Conservation (phyloP, 2,329 filamentous ascomycete genomes). For the Ascochyta koolunga region DNA sequence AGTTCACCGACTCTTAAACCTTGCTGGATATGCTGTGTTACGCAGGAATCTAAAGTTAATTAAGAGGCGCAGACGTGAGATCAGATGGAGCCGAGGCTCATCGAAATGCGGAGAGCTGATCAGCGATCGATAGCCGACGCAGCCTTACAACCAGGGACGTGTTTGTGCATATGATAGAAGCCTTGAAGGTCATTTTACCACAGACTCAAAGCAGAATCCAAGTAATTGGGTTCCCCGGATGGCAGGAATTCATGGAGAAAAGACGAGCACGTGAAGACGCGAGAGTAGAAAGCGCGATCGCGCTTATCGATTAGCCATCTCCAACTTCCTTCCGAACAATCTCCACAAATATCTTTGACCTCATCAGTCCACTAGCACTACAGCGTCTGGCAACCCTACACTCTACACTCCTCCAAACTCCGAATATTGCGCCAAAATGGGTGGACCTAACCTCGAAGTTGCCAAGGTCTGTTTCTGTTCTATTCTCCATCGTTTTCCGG, state of each 20-base stretch:
- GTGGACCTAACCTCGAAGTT: constrained; percentile 87
- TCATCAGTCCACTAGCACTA: constrained; percentile 5
- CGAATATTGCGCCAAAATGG: constrained; percentile 60
- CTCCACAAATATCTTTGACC: constrained; percentile 25
- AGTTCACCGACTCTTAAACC: background rate
- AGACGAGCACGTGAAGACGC: constrained; percentile 3
- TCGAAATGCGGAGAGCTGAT: constrained; percentile 10
- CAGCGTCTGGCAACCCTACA: constrained; percentile 3
- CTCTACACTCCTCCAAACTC: background rate
- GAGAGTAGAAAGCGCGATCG: background rate
- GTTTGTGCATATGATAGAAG: too few species aligned
- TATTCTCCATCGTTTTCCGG: background rate
- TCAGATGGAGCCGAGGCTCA: constrained; percentile 15
- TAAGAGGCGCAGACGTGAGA: constrained; percentile 7
- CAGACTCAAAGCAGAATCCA: too few species aligned
- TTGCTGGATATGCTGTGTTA: background rate
- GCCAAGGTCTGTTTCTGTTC: constrained; percentile 72
- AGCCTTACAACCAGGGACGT: background rate
- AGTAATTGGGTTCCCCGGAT: too few species aligned
- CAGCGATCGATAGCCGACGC: constrained; percentile 3
- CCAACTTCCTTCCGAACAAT: constrained; percentile 30
- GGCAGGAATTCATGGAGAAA: background rate
- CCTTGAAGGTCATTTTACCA: too few species aligned
- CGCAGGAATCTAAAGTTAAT: background rate
- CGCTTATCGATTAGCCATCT: constrained; percentile 15